Conservation (phyloP, 2,329 filamentous ascomycete species). For the Pseudocercospora musae region DNA sequence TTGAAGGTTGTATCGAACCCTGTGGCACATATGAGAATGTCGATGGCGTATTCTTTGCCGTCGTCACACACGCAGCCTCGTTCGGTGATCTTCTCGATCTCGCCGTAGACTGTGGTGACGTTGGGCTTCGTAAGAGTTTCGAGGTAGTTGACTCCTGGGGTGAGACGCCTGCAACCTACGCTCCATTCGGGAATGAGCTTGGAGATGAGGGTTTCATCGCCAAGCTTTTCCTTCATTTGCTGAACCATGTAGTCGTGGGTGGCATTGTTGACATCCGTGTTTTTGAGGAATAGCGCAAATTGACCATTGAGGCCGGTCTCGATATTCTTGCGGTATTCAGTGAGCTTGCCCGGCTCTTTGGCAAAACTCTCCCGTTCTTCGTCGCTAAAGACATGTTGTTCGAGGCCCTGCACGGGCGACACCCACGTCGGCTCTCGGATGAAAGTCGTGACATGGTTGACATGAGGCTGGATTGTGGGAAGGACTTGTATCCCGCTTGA, state of each 20-base stretch:
- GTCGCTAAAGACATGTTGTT: constrained; percentile 41
- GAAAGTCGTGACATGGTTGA: constrained; percentile 53
- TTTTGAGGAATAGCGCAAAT: constrained; percentile 53
- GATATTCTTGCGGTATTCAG: constrained; percentile 47
- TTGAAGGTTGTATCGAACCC: constrained; percentile 51
- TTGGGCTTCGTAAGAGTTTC: constrained; percentile 36
- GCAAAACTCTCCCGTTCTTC: constrained; percentile 44
- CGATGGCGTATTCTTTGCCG: constrained; percentile 36
- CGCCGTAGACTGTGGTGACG: constrained; percentile 32
- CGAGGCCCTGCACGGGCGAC: constrained; percentile 14
- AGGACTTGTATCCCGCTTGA: constrained; percentile 28
- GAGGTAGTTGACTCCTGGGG: constrained; percentile 42
- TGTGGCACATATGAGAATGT: constrained; percentile 56
- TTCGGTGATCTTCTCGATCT: constrained; percentile 28
- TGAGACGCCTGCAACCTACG: constrained; percentile 42
- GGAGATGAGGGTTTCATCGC: constrained; percentile 37
- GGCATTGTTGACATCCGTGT: constrained; percentile 41
- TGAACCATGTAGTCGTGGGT: constrained; percentile 39
- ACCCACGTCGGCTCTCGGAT: constrained; percentile 12
- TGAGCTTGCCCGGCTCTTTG: constrained; percentile 42
- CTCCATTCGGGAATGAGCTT: constrained; percentile 44
- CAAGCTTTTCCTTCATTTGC: constrained; percentile 43
- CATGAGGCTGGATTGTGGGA: constrained; percentile 44
- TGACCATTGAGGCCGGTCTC: constrained; percentile 50
- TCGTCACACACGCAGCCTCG: constrained; percentile 31